These are phyloP conservation scores for Rhodofomes roseus DNA, from an alignment of 1,284 basidiomycete species.

Conservation along the genomic window DNA sequence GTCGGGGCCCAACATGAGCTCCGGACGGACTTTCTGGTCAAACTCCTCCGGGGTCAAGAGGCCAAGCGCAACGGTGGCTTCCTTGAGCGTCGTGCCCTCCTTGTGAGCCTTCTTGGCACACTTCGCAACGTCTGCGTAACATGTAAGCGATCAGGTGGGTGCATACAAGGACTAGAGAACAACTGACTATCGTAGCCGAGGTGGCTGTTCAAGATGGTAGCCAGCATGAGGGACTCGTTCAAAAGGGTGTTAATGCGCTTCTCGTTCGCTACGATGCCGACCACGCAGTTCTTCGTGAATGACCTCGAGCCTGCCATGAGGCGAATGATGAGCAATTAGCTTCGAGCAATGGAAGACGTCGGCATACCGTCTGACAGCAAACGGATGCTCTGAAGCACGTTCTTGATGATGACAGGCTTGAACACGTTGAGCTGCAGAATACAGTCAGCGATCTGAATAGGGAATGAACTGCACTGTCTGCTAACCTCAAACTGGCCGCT, in stretches of 20 bases:
- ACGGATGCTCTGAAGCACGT: slow-evolving; percentile 94
- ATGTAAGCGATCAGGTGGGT: slow-evolving; percentile 3
- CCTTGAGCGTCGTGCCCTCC: slow-evolving; percentile 94
- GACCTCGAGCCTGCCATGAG: slow-evolving; percentile 67
- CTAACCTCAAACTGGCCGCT: slow-evolving; percentile 95
- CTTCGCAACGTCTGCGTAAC: slow-evolving; percentile 82
- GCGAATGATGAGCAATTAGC: background rate
- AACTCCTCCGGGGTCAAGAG: slow-evolving; percentile 91
- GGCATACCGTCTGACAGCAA: slow-evolving; percentile 84
- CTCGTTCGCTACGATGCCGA: slow-evolving; percentile 96
- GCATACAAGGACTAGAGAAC: background rate
- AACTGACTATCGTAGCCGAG: slow-evolving; percentile 92
- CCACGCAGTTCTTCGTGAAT: slow-evolving; percentile 96
- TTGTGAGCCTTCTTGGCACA: slow-evolving; percentile 99
- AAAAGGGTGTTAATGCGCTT: slow-evolving; percentile 86
- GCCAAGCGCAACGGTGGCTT: slow-evolving; percentile 87
- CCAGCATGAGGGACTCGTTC: slow-evolving; percentile 96
- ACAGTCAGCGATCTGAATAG: background rate
- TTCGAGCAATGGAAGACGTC: slow-evolving; percentile 1
- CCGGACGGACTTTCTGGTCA: slow-evolving; percentile 92
- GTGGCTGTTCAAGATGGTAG: slow-evolving; percentile 90
- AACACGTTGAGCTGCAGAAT: slow-evolving; percentile 88
- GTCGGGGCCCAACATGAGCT: slow-evolving; percentile 79
- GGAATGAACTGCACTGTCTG: no score
- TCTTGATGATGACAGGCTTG: slow-evolving; percentile 99